phyloP scores from a whole-genome alignment of 495 filamentous ascomycete genomes.

The Clohesyomyces aquaticus region DNA sequence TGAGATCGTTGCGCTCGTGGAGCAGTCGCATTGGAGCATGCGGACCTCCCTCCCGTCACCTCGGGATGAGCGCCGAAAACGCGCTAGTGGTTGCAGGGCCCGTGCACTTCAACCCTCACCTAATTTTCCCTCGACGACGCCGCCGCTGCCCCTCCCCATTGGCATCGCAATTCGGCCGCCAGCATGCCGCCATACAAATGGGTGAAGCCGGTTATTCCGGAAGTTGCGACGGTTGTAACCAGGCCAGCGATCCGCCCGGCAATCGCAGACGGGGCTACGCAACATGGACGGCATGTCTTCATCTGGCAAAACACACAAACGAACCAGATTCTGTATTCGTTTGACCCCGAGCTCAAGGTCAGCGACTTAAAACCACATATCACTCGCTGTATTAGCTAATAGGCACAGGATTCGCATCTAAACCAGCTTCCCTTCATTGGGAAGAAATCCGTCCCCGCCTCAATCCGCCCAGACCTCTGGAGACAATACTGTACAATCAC shows the following conservation, averaged over 20 bases:
- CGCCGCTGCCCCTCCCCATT: background rate
- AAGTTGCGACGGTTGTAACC: background rate
- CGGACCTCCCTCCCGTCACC: no score
- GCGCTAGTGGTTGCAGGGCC: no score
- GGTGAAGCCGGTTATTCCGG: background rate
- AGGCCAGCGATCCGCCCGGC: background rate
- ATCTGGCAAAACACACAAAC: slow-evolving; percentile 79
- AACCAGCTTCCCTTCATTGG: slow-evolving; percentile 83
- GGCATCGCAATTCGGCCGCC: background rate
- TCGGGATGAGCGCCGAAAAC: no score
- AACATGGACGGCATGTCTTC: slow-evolving; percentile 66
- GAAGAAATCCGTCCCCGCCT: slow-evolving; percentile 81
- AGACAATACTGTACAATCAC: slow-evolving; percentile 73
- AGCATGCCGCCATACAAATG: slow-evolving; percentile 2
- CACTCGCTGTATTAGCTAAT: slow-evolving; percentile 9
- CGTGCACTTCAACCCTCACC: background rate
- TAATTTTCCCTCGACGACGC: background rate
- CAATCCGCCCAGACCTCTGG: slow-evolving; percentile 91
- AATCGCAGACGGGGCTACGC: background rate
- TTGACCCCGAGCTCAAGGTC: slow-evolving; percentile 67
- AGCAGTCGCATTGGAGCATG: background rate
- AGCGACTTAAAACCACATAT: slow-evolving; percentile 8
- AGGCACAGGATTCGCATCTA: slow-evolving; percentile 67
- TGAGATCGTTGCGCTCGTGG: background rate
- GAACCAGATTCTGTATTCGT: slow-evolving; percentile 82